Percentiles rank a stretch among this genome's conserved stretches.
Conservation (phyloP, 208 protist genomes). For the Trypanosoma avium region DNA sequence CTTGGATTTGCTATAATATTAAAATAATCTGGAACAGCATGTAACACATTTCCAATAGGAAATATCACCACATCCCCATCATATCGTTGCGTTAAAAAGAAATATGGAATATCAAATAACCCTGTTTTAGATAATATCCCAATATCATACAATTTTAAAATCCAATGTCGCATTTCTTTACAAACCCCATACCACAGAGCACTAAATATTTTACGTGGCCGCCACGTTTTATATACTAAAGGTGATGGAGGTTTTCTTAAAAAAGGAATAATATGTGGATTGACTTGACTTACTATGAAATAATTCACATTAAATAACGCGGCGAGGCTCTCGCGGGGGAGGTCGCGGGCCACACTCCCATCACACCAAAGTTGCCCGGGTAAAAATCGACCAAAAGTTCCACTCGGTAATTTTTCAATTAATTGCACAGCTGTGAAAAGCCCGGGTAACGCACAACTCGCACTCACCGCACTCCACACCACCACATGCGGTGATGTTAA, state of each 20-base stretch:
- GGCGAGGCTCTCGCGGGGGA: slow-evolving; percentile 58
- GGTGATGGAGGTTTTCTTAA: slow-evolving; percentile 34
- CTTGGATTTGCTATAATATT: slow-evolving; percentile 70
- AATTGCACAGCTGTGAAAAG: slow-evolving; percentile 74
- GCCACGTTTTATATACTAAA: slow-evolving; percentile 21
- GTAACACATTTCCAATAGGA: slow-evolving; percentile 49
- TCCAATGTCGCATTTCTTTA: slow-evolving; percentile 34
- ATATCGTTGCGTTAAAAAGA: slow-evolving; percentile 58
- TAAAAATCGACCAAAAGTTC: slow-evolving; percentile 48
- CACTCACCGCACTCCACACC: slow-evolving; percentile 74
- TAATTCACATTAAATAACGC: slow-evolving; percentile 79
- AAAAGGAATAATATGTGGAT: slow-evolving; percentile 84
- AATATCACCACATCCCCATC: slow-evolving; percentile 68
- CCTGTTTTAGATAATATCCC: slow-evolving; percentile 43
- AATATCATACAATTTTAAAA: slow-evolving; percentile 42
- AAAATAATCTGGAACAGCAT: slow-evolving; percentile 56
- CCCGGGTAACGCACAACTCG: slow-evolving; percentile 60
- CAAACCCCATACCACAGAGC: slow-evolving; percentile 31
- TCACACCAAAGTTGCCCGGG: slow-evolving; percentile 67
- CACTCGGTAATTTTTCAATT: slow-evolving; percentile 47
- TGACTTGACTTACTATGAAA: slow-evolving; percentile 79
- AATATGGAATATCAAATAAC: slow-evolving; percentile 36
- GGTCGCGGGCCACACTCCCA: slow-evolving; percentile 56
- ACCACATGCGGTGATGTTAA: slow-evolving; percentile 79
- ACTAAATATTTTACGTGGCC: slow-evolving; percentile 23